A percentile compares a stretch with the other conserved stretches of the same genome.
Evolutionary conservation across 352 stramenopile species (phyloP).

Genomic region (Aphanomyces invadans): DNA sequence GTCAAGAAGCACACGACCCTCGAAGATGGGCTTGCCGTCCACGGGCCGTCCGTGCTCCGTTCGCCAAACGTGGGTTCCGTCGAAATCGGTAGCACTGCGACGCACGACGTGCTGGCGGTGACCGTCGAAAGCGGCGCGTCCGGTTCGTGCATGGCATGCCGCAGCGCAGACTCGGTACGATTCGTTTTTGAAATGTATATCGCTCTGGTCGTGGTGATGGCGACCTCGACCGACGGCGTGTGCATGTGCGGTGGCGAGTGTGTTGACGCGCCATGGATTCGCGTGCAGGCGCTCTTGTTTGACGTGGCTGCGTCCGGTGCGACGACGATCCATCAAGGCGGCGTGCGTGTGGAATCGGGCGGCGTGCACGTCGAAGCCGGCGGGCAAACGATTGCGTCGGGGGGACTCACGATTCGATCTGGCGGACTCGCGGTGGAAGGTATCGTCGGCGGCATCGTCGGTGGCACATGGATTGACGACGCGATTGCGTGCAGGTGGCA

Average conservation of each 20-base stretch:
- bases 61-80: too few relatives aligned
- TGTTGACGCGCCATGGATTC: neutral
- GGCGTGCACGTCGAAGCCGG: conserved; percentile 48
- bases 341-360: conserved; percentile 41
- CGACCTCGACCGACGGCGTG: too few relatives aligned
- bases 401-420: conserved; percentile 44
- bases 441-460: conserved; percentile 41
- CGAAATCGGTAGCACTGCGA: neutral
- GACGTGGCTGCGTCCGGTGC: conserved; percentile 45
- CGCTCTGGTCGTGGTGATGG: too few relatives aligned
- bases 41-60: too few relatives aligned
- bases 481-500: neutral
- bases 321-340: conserved; percentile 46
- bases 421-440: conserved; percentile 49
- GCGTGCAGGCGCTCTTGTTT: conserved; percentile 35
- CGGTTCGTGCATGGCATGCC: too few relatives aligned
- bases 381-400: conserved; percentile 50
- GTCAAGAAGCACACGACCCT: neutral
- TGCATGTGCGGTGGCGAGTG: too few relatives aligned
- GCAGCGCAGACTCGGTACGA: too few relatives aligned
- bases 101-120: too few relatives aligned
- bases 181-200: too few relatives aligned
- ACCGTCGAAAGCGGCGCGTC: too few relatives aligned
- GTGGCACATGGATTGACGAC: too few relatives aligned
- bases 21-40: neutral